Evolutionary conservation across 768 basidiomycete species (phyloP).

Genomic region (Pisolithus marmoratus): DNA sequence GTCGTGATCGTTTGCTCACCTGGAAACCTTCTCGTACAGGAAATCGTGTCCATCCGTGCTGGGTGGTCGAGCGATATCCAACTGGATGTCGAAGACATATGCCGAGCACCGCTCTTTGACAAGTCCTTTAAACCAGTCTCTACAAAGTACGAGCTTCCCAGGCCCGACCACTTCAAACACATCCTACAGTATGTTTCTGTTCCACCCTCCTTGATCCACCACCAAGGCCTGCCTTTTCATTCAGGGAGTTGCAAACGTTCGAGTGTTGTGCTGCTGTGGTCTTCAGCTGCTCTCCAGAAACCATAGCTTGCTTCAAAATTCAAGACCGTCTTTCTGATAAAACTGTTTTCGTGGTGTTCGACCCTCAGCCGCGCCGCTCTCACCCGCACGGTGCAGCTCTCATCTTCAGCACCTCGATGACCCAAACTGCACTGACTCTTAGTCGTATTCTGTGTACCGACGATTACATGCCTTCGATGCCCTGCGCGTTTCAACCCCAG

Average conservation of each 20-base stretch:
- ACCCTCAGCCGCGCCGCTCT: conserved; percentile 57
- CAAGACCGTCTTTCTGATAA: conserved; percentile 9
- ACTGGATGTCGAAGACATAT: conserved; percentile 54
- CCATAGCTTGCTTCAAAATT: conserved; percentile 47
- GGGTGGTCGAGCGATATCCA: conserved; percentile 49
- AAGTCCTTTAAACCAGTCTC: conserved; percentile 31
- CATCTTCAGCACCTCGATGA: conserved; percentile 44
- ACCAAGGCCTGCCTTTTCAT: background rate
- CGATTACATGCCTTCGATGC: conserved; percentile 33
- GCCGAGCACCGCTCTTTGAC: conserved; percentile 43
- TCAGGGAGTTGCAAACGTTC: conserved; percentile 20
- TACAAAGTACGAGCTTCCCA: conserved; percentile 34
- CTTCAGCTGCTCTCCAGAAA: conserved; percentile 69
- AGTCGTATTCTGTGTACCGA: conserved; percentile 46
- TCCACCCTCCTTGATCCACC: background rate
- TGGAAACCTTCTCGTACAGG: conserved; percentile 30
- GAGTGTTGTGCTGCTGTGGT: conserved; percentile 34
- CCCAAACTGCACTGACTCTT: conserved; percentile 40
- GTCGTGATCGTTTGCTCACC: background rate
- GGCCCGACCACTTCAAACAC: conserved; percentile 31
- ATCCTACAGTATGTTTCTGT: conserved; percentile 20
- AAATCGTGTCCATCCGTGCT: conserved; percentile 50
- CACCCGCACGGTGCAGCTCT: conserved; percentile 59
- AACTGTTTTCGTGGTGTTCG: conserved; percentile 55
- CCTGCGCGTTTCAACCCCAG: conserved; percentile 53